Evolutionary conservation across 2,329 filamentous ascomycete genomes (phyloP), one percentile per base, ranked within the genome.

Genomic region (Colletotrichum musae): DNA sequence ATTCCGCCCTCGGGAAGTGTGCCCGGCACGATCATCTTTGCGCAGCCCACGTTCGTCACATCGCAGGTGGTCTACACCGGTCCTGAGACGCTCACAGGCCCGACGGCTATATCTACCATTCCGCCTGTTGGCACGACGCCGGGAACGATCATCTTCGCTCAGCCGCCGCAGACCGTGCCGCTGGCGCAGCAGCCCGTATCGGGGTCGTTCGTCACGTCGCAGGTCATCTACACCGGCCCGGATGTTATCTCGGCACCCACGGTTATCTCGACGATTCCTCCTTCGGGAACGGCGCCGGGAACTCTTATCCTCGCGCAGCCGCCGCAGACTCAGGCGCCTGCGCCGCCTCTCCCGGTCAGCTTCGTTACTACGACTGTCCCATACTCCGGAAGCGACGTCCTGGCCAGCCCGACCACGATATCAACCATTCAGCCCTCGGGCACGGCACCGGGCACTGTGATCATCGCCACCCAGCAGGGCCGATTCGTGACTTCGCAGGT

Each of bases 21-120:
- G 0, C 57, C 61, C 1, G 69, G 71, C 7, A 72, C 71, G 1
- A 58, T 70, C 6, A 52, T 72, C 10, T 21, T 72, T 4, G 48
- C 58, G 5, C 32, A 57, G n/a, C 61, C 69, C 2, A 24, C 51
- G 13, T 50, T 50, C 10, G 58, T 60, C 5, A 60, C 58, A 4
- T 51, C 58, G 5, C n/a, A 39, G 18, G 58, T 60, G 2, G 32
- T 60, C 3, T 51, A 39, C 26, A 51, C 58, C 0, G 58, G 58
- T 4, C 16, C 26, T 4, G 58, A 50, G 18, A 18, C 15, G 6
- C 24, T 60, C 28, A 39, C 45, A 0, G 45, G 58, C 6, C 58
- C 58, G 15, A 60, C 47, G 5, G 45, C 58, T 16, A 16, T 67
- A 2, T 41, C 51, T 10, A 70, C 70, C 13, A 57, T 68, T 2